Conservation (phyloP, 139 green algal genomes). For the Chlamydomonas sphaeroides region DNA sequence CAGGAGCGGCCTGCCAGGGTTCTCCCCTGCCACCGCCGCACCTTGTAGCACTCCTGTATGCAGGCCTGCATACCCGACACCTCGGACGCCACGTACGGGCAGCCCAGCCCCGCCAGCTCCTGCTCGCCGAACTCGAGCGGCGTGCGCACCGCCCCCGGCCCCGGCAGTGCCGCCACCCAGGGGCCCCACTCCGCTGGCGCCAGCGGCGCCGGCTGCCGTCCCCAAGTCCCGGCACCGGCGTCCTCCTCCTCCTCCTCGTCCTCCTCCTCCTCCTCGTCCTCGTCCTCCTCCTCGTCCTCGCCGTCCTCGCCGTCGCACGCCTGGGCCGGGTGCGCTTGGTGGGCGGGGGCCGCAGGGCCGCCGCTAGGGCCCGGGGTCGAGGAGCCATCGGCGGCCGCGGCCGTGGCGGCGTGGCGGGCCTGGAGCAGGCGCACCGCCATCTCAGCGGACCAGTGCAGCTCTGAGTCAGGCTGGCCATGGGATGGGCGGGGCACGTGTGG, state of each 20-base stretch:
- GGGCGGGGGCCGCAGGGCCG: neutral
- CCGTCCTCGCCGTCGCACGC: neutral
- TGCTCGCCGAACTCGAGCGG: conserved; percentile 34
- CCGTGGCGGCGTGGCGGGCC: neutral
- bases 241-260: neutral
- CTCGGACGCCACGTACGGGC: conserved; percentile 23
- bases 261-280: neutral
- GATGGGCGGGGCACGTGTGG: too few relatives aligned
- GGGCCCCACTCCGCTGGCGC: conserved; percentile 21
- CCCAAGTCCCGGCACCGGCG: too few relatives aligned
- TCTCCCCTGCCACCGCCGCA: too few relatives aligned
- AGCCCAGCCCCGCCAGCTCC: conserved; percentile 19
- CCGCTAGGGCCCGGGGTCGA: neutral
- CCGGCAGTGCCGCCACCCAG: conserved; percentile 24
- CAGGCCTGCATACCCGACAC: conserved; percentile 42
- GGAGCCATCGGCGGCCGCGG: too few relatives aligned
- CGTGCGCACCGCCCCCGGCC: conserved; percentile 13
- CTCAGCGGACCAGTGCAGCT: conserved; percentile 40
- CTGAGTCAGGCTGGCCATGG: conserved; percentile 8
- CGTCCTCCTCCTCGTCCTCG: neutral
- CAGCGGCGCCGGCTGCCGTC: too few relatives aligned
- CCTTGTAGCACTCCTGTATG: conserved; percentile 27
- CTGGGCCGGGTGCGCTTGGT: neutral
- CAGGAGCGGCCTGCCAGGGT: too few relatives aligned
- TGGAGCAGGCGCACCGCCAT: conserved; percentile 32